A percentile compares a stretch with the other conserved stretches of the same genome.
Conservation (phyloP, 2,329 filamentous ascomycete genomes). For the Aspergillus carbonarius region DNA sequence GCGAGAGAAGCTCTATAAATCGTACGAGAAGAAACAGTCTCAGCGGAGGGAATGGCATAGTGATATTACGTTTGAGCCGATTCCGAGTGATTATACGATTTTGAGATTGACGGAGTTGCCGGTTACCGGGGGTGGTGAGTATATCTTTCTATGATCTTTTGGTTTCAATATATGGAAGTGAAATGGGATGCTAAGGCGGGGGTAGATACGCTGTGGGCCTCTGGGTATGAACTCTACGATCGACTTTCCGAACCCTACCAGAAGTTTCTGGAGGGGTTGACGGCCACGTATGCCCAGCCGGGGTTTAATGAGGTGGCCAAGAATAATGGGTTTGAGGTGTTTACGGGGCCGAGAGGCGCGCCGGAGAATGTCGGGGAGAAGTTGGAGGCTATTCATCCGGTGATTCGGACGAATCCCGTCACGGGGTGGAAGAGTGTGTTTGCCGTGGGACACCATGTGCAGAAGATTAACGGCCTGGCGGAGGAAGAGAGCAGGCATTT, state of each 20-base stretch:
- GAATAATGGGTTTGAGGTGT: constrained; percentile 24
- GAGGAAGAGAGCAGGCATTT: constrained; percentile 44
- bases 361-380: constrained; percentile 56
- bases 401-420: constrained; percentile 62
- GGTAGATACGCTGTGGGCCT: constrained; percentile 64
- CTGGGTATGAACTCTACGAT: constrained; percentile 67
- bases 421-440: constrained; percentile 63
- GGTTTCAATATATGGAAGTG: no score
- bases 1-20: constrained; percentile 41
- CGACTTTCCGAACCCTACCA: constrained; percentile 58
- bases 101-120: constrained; percentile 47
- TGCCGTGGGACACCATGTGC: constrained; percentile 38
- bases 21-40: constrained; percentile 30
- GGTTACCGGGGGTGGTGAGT: constrained; percentile 41
- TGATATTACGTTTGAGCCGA: constrained; percentile 51
- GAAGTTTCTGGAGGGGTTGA: constrained; percentile 59
- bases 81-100: constrained; percentile 50
- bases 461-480: constrained; percentile 46
- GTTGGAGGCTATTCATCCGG: constrained; percentile 54
- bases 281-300: constrained; percentile 54
- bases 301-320: constrained; percentile 52
- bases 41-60: constrained; percentile 47
- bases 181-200: no score
- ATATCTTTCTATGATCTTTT: no score
- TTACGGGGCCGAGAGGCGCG: constrained; percentile 50